phyloP scores from a whole-genome alignment of 2,329 filamentous ascomycete species.

The Paecilomyces dactylethromorphus region DNA sequence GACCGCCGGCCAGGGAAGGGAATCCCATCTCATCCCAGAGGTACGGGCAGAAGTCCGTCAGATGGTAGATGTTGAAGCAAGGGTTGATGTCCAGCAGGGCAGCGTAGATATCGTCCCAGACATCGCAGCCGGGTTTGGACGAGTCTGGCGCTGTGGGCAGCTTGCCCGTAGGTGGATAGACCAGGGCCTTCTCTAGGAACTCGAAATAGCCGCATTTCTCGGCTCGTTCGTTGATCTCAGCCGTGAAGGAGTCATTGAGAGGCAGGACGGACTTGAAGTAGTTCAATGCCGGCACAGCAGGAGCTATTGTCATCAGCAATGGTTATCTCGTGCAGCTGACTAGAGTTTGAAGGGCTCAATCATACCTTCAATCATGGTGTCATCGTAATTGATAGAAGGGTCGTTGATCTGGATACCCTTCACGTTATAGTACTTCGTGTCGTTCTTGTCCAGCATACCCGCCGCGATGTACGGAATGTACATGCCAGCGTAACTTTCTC shows the following conservation, averaged over 20 bases:
- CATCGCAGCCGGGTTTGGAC: conserved; percentile 44
- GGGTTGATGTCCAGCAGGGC: conserved; percentile 59
- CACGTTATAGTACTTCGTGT: conserved; percentile 62
- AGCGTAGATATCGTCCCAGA: conserved; percentile 50
- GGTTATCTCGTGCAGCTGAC: background rate
- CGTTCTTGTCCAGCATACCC: conserved; percentile 63
- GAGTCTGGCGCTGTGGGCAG: conserved; percentile 48
- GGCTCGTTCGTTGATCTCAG: conserved; percentile 30
- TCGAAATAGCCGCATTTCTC: conserved; percentile 39
- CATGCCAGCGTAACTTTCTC: conserved; percentile 63
- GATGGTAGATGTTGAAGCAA: conserved; percentile 70
- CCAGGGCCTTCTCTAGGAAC: conserved; percentile 42
- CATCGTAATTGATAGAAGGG: conserved; percentile 53
- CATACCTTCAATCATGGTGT: conserved; percentile 43
- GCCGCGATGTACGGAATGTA: conserved; percentile 68
- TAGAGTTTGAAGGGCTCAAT: background rate
- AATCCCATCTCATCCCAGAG: conserved; percentile 63
- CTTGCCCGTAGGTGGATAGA: conserved; percentile 60
- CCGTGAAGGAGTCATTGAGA: conserved; percentile 35
- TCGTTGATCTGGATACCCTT: conserved; percentile 67
- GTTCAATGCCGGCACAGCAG: conserved; percentile 36
- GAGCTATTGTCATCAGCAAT: conserved; percentile 14
- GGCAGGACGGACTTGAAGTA: conserved; percentile 34
- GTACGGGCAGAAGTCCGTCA: conserved; percentile 64
- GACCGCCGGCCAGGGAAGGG: conserved; percentile 59